These are phyloP conservation scores for Chaetomium cochliodes DNA, from an alignment of 495 filamentous ascomycete species.

Conservation along the genomic window DNA sequence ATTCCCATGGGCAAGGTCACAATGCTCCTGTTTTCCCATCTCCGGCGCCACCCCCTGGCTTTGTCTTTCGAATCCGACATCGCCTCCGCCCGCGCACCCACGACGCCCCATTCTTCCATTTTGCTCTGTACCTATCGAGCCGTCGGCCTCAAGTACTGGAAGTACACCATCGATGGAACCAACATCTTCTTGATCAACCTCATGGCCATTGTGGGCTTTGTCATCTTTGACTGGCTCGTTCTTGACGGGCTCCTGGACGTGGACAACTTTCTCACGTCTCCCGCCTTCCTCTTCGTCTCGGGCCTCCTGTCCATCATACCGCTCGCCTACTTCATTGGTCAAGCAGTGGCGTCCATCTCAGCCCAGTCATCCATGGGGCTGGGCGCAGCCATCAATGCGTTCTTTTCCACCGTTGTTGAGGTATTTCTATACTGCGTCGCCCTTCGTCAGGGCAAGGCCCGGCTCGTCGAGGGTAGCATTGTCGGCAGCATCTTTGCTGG, in stretches of 20 bases:
- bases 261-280: slow-evolving; percentile 67
- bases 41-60: slow-evolving; percentile 88
- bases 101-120: slow-evolving; percentile 76
- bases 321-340: slow-evolving; percentile 98
- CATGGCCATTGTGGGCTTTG: slow-evolving; percentile 83
- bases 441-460: slow-evolving; percentile 85
- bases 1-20: slow-evolving; percentile 98
- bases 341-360: slow-evolving; percentile 98
- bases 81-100: slow-evolving; percentile 65
- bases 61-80: slow-evolving; percentile 89
- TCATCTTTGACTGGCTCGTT: slow-evolving; percentile 87
- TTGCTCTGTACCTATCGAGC: slow-evolving; percentile 96
- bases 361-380: slow-evolving; percentile 99
- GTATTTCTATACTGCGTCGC: slow-evolving; percentile 98
- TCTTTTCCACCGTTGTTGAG: slow-evolving; percentile 98
- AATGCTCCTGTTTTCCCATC: slow-evolving; percentile 82
- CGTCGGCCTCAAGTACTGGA: slow-evolving; percentile 94
- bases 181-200: slow-evolving; percentile 99
- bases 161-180: slow-evolving; percentile 96
- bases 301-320: slow-evolving; percentile 91
- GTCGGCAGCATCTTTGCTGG: slow-evolving; percentile 97
- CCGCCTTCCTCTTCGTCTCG: slow-evolving; percentile 80
- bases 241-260: slow-evolving; percentile 65
- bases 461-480: slow-evolving; percentile 93
- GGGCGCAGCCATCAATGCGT: slow-evolving; percentile 95